Percentiles rank a stretch among this genome's conserved stretches.
These are phyloP conservation scores for Magnusiomyces fungicola DNA, from an alignment of 1,139 yeast genomes.

Conservation along the genomic window DNA sequence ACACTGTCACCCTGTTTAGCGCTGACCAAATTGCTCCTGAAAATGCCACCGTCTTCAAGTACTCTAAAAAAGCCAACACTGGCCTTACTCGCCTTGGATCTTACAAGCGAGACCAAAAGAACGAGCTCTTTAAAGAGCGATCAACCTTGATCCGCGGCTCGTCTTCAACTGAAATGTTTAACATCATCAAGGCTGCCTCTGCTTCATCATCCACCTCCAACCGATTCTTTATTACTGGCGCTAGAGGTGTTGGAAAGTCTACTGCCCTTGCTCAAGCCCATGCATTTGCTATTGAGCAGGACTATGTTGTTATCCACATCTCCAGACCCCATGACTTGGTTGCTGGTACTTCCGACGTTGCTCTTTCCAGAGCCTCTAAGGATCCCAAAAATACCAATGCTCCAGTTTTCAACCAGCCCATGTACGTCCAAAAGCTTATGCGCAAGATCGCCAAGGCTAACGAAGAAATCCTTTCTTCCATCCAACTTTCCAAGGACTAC, in stretches of 20 bases:
- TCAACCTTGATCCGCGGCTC: conserved; percentile 38
- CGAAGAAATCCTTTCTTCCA: conserved; percentile 41
- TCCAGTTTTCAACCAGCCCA: conserved; percentile 65
- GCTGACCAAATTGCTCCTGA: conserved; percentile 10
- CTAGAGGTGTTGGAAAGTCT: conserved; percentile 74
- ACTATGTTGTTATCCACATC: conserved; percentile 56
- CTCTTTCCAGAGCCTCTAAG: conserved; percentile 38
- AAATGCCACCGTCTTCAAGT: conserved; percentile 17
- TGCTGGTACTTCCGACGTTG: conserved; percentile 68
- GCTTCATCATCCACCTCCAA: conserved; percentile 36
- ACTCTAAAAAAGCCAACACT: conserved; percentile 20
- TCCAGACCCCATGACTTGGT: conserved; percentile 55
- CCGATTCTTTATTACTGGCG: conserved; percentile 58
- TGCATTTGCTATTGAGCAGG: conserved; percentile 46
- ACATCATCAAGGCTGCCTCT: conserved; percentile 26
- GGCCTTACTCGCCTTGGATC: conserved; percentile 37
- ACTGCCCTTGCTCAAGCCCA: conserved; percentile 66
- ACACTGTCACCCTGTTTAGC: conserved; percentile 2
- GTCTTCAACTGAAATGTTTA: conserved; percentile 31
- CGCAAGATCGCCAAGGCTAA: conserved; percentile 53
- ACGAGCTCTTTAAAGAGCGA: conserved; percentile 44
- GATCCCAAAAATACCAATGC: conserved; percentile 22
- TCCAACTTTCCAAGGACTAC: conserved; percentile 27
- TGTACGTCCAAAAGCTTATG: conserved; percentile 60
- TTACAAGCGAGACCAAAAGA: conserved; percentile 45